Evolutionary conservation across 495 filamentous ascomycete genomes (phyloP), one percentile per base, ranked within the genome.

Genomic region (Aspergillus nanangensis): DNA sequence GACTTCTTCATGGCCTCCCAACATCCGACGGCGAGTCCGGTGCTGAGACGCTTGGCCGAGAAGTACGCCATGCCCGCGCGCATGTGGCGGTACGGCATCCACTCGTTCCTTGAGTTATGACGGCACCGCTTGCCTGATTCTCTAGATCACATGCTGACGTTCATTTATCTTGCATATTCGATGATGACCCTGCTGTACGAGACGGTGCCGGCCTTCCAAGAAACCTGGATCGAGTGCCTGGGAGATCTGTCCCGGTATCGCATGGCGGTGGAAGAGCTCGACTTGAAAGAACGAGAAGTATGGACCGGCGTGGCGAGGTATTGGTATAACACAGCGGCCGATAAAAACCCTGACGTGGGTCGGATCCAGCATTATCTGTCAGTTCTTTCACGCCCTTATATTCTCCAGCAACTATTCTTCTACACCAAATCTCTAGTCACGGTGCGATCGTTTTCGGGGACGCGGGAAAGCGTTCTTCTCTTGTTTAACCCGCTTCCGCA

Each of bases 191-290:
- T 93, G 3, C 67, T 93, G 0, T 76, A 85, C 44, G 88, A 92
- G 57, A 90, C 84, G 0, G 84, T 90, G 0, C 76, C 83, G 3
- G 66, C 75, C 0, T 95, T 91, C 54, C 77, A 85, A 48, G 86
- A 90, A 37, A 94, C 86, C 0, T 96, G 91, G 90, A 86, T 95
- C 19, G 90, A 96, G 51, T 95, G 88, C 53, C 70, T 96, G 0
- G 89, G 89, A 0, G 88, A 93, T 60, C 62, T 93, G 3, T 84
- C 79, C 0, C 63, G 82, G 23, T 87, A 86, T 42, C 69, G 82
- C 0, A 90, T 92, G 86, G 86, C 86, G 1, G 82, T 91, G 21
- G 86, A 92, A 57, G 83, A 90, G 39, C 73, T 78, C 25, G 81
- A 89, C 42, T 63, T 82, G 15, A 66, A 76, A 9, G 87, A 92